phyloP scores from a whole-genome alignment of 768 basidiomycete species.

The Favolaschia claudopus region DNA sequence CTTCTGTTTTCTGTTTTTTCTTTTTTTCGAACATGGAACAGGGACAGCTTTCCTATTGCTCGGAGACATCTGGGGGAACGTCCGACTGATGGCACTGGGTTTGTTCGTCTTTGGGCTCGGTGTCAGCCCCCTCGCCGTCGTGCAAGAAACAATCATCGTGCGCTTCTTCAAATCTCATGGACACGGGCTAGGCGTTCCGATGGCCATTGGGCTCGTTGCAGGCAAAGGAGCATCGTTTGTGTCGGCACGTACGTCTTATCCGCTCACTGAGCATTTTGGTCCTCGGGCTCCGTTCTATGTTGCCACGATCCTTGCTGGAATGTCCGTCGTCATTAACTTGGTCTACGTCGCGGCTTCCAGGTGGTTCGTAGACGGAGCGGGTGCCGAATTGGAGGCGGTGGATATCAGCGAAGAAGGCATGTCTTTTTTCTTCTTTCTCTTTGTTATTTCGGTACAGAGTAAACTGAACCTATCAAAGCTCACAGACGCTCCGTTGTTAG shows the following conservation, averaged over 20 bases:
- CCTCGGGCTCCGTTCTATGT: slow-evolving; percentile 79
- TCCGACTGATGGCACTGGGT: slow-evolving; percentile 77
- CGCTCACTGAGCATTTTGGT: slow-evolving; percentile 73
- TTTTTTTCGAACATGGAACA: no score
- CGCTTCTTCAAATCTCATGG: slow-evolving; percentile 82
- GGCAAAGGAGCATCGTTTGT: slow-evolving; percentile 84
- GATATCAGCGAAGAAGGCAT: slow-evolving; percentile 67
- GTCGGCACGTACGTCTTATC: slow-evolving; percentile 78
- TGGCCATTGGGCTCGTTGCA: slow-evolving; percentile 84
- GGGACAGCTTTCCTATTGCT: slow-evolving; percentile 67
- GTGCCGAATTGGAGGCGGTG: slow-evolving; percentile 68
- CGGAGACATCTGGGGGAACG: slow-evolving; percentile 65
- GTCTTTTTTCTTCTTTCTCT: no score
- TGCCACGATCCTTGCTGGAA: slow-evolving; percentile 64
- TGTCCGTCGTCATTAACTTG: slow-evolving; percentile 75
- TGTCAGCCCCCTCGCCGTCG: slow-evolving; percentile 80
- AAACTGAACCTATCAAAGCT: no score
- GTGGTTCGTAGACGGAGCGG: slow-evolving; percentile 69
- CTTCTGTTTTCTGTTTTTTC: no score
- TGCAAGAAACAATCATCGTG: slow-evolving; percentile 86
- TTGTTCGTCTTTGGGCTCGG: slow-evolving; percentile 84
- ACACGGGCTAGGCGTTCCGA: slow-evolving; percentile 76
- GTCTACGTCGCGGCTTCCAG: slow-evolving; percentile 69
- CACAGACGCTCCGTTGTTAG: slow-evolving; percentile 50
- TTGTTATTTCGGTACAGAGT: no score